Evolutionary conservation across 1,139 yeast genomes (phyloP).

Genomic region (Pichia sp.): DNA sequence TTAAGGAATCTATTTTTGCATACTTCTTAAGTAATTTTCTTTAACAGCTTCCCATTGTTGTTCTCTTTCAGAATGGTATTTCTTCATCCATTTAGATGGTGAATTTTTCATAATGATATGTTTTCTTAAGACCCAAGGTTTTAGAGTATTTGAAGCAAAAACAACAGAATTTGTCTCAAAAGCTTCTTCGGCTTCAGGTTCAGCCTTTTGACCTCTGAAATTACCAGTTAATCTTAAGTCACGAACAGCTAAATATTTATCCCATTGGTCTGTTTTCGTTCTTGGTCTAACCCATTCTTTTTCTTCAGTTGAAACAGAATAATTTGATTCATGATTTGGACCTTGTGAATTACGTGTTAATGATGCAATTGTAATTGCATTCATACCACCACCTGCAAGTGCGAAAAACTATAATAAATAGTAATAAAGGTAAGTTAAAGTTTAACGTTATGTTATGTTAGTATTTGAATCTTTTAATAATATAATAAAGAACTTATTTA

Average conservation of each 20-base stretch:
- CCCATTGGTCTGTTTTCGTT: constrained; percentile 56
- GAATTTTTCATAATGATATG: constrained; percentile 33
- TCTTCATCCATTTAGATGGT: constrained; percentile 31
- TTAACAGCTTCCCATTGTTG: constrained; percentile 52
- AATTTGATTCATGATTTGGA: constrained; percentile 26
- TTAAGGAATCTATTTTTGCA: constrained; percentile 23
- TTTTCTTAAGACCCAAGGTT: constrained; percentile 32
- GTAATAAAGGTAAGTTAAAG: constrained; percentile 23
- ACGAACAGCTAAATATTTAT: constrained; percentile 45
- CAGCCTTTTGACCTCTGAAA: constrained; percentile 62
- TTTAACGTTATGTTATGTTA: not conserved
- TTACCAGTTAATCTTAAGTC: constrained; percentile 73
- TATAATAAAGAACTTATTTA: no score
- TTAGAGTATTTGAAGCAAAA: constrained; percentile 27
- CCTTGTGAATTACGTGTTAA: constrained; percentile 30
- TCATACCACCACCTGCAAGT: constrained; percentile 46
- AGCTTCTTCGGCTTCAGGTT: constrained; percentile 67
- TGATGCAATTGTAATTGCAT: constrained; percentile 26
- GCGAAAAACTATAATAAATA: constrained; percentile 35
- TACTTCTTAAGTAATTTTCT: constrained; percentile 47
- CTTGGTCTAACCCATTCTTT: constrained; percentile 38
- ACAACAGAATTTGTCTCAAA: constrained; percentile 49
- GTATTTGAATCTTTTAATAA: no score
- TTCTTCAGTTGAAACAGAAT: constrained; percentile 23
- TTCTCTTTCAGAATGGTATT: constrained; percentile 38